Base-by-base conservation (phyloP, 106 monocot species). In the Acorus gramineus region DNA sequence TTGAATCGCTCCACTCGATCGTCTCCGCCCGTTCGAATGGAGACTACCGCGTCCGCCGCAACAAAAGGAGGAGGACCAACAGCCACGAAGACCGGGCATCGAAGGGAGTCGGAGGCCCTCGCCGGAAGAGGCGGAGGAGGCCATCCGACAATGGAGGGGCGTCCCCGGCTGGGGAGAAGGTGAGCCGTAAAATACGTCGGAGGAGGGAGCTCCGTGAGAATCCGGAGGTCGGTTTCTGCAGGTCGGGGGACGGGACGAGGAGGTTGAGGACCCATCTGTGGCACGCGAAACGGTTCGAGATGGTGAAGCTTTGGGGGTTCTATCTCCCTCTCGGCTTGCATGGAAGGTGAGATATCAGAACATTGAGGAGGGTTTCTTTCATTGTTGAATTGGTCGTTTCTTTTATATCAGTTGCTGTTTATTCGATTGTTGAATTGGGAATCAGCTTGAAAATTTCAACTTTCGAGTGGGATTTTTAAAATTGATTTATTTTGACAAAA, bases 241-340 rank as follows among this genome's bases (percentile, higher is more conserved):
- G 48, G 44, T 71, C 85, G 0, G 80, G 56, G 13, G 96, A 98
- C 44, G 91, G 91, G 9, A 83, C 83, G 48, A 83, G 61, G 81
- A 85, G 96, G 75, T 62, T 98, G 50, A 69, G 88, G 66, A 98
- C 96, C 1, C 96, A 92, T 61, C 73, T 98, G 3, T 98, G 96
- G 96, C 88, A 83, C 64, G 91, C 87, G 42, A 98, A 98, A 71
- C 74, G 96, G 66, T 98, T 98, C 63, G 51, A 64, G 2, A 98
- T 98, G 87, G 79, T 77, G 62, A 98, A 91, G 67, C 74, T 59
- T 11, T 98, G 96, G 91, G 91, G 91, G 4, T 98, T 85, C 57
- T 85, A 81, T 66, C 70, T 92, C 11, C 96, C 96, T 1, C 75
- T 98, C 4, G 91, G 91, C 5, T 47, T 88, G 54, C 96, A 81